Percentiles rank a stretch among this genome's conserved stretches.
These are phyloP conservation scores for Suillus americanus DNA, from an alignment of 768 basidiomycete genomes.

Conservation along the genomic window DNA sequence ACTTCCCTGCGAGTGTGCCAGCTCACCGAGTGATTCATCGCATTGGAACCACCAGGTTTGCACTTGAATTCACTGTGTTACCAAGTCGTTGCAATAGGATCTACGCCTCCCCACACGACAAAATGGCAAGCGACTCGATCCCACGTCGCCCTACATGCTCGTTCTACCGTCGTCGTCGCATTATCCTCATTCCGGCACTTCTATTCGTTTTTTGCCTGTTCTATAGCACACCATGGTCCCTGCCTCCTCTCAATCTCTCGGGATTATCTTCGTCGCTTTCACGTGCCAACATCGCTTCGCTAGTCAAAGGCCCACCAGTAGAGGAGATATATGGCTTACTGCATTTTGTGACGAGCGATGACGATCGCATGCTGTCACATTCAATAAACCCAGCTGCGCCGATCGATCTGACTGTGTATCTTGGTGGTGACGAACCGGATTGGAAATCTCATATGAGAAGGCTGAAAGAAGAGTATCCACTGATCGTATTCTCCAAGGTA, in stretches of 20 bases:
- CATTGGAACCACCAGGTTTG: not conserved
- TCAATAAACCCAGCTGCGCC: conserved; percentile 43
- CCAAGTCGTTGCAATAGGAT: not conserved
- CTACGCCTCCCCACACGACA: not conserved
- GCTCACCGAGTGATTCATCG: not conserved
- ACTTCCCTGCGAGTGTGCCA: not conserved
- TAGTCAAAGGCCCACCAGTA: conserved; percentile 38
- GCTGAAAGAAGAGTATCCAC: conserved; percentile 53
- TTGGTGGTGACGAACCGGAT: conserved; percentile 29
- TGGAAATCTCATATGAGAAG: conserved; percentile 39
- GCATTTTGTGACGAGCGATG: conserved; percentile 52
- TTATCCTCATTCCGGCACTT: conserved; percentile 40
- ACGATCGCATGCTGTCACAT: conserved; percentile 41
- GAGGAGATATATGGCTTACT: conserved; percentile 74
- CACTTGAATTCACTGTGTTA: not conserved
- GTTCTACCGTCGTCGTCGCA: conserved; percentile 44
- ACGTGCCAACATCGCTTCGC: conserved; percentile 40
- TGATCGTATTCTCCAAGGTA: conserved; percentile 85
- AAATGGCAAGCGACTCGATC: not conserved
- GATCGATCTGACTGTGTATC: conserved; percentile 53
- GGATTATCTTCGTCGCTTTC: conserved; percentile 32
- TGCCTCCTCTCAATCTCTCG: conserved; percentile 35
- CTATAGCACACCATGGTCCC: conserved; percentile 45
- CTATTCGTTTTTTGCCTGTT: conserved; percentile 36
- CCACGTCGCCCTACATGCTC: not conserved